phyloP scores from a whole-genome alignment of 2,329 filamentous ascomycete genomes.

The Bipolaris oryzae region DNA sequence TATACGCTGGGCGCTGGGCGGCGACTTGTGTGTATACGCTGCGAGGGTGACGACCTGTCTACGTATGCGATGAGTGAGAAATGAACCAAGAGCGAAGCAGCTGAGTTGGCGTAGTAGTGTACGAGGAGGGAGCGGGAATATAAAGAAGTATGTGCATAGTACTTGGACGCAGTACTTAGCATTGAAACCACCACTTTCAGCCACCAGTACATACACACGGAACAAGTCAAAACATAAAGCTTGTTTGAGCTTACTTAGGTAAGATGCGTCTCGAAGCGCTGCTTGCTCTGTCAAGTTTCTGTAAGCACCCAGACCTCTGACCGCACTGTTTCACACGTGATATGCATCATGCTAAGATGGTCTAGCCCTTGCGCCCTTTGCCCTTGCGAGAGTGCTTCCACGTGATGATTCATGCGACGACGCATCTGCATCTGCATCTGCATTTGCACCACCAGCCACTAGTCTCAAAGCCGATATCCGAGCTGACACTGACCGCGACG shows the following conservation, averaged over 20 bases:
- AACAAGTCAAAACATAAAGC: no score
- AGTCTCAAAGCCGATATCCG: constrained; percentile 27
- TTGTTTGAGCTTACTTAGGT: no score
- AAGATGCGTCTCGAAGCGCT: not conserved
- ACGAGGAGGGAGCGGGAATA: no score
- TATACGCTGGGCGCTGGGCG: not conserved
- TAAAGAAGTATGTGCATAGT: no score
- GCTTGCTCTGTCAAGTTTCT: not conserved
- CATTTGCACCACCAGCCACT: not conserved
- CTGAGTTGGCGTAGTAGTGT: no score
- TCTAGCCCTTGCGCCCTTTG: not conserved
- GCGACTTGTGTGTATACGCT: not conserved
- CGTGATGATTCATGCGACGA: not conserved
- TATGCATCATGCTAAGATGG: not conserved
- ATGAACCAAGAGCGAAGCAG: not conserved
- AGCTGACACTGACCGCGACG: constrained; percentile 51
- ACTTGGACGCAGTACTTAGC: no score
- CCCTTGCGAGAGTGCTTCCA: not conserved
- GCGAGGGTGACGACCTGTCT: no score
- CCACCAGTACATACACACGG: no score
- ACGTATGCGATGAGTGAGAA: not conserved
- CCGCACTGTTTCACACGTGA: not conserved
- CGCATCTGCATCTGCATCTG: not conserved
- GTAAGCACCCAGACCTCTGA: not conserved
- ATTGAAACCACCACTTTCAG: no score